Evolutionary conservation across 2,329 filamentous ascomycete genomes (phyloP).

Genomic region (Lasiodiplodia sp.): DNA sequence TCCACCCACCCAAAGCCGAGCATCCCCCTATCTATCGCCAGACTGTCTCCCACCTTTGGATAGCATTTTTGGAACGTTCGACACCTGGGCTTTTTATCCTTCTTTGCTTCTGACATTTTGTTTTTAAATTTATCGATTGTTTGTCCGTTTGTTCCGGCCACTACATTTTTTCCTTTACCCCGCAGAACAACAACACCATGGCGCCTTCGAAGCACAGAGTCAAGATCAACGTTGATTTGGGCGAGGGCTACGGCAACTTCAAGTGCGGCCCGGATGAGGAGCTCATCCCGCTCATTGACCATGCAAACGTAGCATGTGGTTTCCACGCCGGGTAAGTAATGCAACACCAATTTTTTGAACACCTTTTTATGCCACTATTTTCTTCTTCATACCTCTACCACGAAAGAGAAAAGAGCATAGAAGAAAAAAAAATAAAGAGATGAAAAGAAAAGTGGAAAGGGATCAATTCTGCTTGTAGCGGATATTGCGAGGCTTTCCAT

Average conservation of each 20-base stretch:
- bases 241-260: constrained; percentile 61
- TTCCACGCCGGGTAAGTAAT: constrained; percentile 56
- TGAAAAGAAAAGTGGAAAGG: neutral
- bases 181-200: constrained; percentile 45
- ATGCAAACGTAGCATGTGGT: constrained; percentile 69
- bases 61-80: neutral
- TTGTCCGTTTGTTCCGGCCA: neutral
- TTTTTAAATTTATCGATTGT: neutral
- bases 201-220: constrained; percentile 60
- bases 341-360: neutral
- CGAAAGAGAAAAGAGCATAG: neutral
- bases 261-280: constrained; percentile 64
- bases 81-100: neutral
- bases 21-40: constrained; percentile 8
- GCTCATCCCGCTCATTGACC: constrained; percentile 67
- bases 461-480: too few species aligned
- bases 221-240: constrained; percentile 62
- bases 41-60: constrained; percentile 12
- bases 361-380: neutral
- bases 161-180: neutral
- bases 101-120: neutral
- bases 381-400: neutral
- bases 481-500: too few species aligned
- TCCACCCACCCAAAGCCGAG: neutral
- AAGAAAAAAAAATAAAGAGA: neutral